phyloP scores from a whole-genome alignment of 2,329 filamentous ascomycete species.

The Emmonsiellopsis sp. region DNA sequence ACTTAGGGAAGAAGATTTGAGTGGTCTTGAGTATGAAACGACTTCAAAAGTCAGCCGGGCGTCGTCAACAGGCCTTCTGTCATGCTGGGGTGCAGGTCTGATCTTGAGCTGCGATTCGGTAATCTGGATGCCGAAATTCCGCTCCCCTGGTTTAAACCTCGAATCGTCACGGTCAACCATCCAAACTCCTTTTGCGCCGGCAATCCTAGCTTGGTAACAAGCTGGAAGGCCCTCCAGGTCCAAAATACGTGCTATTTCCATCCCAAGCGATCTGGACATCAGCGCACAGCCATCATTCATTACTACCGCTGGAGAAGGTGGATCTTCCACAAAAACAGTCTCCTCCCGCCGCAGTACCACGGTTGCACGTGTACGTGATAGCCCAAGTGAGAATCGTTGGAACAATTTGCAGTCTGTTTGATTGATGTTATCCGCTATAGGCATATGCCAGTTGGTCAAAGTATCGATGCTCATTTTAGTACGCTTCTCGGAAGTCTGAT shows the following conservation, averaged over 20 bases:
- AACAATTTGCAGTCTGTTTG: constrained; percentile 38
- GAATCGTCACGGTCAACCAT: constrained; percentile 39
- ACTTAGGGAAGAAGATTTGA: constrained; percentile 40
- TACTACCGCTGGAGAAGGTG: constrained; percentile 16
- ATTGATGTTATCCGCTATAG: constrained; percentile 21
- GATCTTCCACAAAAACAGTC: constrained; percentile 25
- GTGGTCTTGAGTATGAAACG: constrained; percentile 36
- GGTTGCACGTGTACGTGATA: constrained; percentile 36
- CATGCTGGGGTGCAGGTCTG: constrained; percentile 28
- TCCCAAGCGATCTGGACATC: constrained; percentile 45
- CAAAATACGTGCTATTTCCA: constrained; percentile 35
- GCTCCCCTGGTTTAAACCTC: constrained; percentile 13
- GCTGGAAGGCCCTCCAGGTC: constrained; percentile 36
- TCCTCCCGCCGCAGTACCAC: constrained; percentile 26
- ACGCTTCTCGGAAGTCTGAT: constrained; percentile 19
- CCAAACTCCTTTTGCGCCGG: constrained; percentile 54
- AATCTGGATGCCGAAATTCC: constrained; percentile 46
- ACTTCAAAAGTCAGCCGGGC: constrained; percentile 50
- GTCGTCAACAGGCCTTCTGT: constrained; percentile 23
- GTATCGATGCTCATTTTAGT: constrained; percentile 28
- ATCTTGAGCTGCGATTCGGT: constrained; percentile 51
- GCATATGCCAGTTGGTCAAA: constrained; percentile 39
- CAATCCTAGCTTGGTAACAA: constrained; percentile 48
- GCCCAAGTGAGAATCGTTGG: constrained; percentile 31
- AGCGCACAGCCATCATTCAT: constrained; percentile 46